Evolutionary conservation across 306 rosid genomes (phyloP).

Genomic region (Lathyrus tuberosus): DNA sequence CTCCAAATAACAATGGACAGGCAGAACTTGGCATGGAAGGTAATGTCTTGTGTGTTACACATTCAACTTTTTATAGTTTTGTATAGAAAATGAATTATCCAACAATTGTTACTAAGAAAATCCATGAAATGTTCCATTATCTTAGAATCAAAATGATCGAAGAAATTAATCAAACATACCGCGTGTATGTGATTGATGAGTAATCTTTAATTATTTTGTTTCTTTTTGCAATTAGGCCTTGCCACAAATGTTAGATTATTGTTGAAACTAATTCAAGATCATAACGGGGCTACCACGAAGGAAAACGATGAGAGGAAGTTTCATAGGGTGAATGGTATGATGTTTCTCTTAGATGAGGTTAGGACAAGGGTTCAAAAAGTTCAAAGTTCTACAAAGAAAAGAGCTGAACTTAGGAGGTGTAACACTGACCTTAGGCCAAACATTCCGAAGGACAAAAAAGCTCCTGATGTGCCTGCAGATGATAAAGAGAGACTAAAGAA

Average conservation of each 20-base stretch:
- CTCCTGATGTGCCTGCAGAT: slow-evolving; percentile 53
- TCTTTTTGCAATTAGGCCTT: slow-evolving; percentile 52
- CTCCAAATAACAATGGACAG: slow-evolving; percentile 32
- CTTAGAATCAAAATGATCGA: slow-evolving; percentile 4
- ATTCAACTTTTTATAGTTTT: not conserved
- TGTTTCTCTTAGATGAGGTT: slow-evolving; percentile 67
- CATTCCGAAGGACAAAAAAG: slow-evolving; percentile 59
- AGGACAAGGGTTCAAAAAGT: slow-evolving; percentile 63
- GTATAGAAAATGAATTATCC: slow-evolving; percentile 12
- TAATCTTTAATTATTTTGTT: slow-evolving; percentile 3
- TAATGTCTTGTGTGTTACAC: slow-evolving; percentile 32
- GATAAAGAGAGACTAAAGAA: slow-evolving; percentile 77
- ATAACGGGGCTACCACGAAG: slow-evolving; percentile 58
- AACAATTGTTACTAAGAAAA: not conserved
- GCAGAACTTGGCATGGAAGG: slow-evolving; percentile 61
- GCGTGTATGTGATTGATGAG: not conserved
- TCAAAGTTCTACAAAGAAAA: slow-evolving; percentile 50
- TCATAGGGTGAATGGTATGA: slow-evolving; percentile 84
- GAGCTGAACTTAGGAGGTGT: slow-evolving; percentile 76
- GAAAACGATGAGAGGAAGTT: slow-evolving; percentile 60
- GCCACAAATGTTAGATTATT: slow-evolving; percentile 67
- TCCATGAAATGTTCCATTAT: slow-evolving; percentile 22
- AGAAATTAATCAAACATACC: not conserved
- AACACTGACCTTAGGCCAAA: slow-evolving; percentile 67
- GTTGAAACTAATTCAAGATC: slow-evolving; percentile 76